Conservation (phyloP, 2,329 filamentous ascomycete genomes). For the Cytospora mali region DNA sequence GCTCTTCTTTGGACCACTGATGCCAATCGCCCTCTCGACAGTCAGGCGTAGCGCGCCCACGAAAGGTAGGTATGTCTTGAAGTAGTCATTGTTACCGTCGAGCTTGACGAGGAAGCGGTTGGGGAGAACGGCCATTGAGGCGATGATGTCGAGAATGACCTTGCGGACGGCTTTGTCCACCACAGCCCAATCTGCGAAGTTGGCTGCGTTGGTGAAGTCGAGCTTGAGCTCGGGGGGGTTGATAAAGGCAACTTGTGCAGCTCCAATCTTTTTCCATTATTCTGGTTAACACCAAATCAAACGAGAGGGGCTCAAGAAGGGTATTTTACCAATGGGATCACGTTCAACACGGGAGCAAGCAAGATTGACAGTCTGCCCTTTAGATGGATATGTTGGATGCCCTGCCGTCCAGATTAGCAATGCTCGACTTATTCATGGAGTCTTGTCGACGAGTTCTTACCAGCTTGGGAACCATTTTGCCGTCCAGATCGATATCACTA, state of each 20-base stretch:
- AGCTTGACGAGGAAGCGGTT: slow-evolving; percentile 54
- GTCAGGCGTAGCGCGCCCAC: slow-evolving; percentile 48
- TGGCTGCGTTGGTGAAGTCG: slow-evolving; percentile 50
- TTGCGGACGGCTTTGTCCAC: slow-evolving; percentile 48
- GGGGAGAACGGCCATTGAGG: slow-evolving; percentile 49
- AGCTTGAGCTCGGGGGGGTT: slow-evolving; percentile 49
- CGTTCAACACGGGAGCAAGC: slow-evolving; percentile 47
- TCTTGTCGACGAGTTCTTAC: slow-evolving; percentile 16
- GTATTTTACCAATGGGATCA: slow-evolving; percentile 49
- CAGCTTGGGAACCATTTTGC: slow-evolving; percentile 44
- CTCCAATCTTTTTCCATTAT: slow-evolving; percentile 44
- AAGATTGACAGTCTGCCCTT: slow-evolving; percentile 47
- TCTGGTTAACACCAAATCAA: slow-evolving; percentile 10
- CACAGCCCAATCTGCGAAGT: slow-evolving; percentile 46
- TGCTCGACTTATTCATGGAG: slow-evolving; percentile 36
- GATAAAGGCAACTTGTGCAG: slow-evolving; percentile 51
- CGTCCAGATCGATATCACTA: slow-evolving; percentile 51
- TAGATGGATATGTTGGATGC: slow-evolving; percentile 48
- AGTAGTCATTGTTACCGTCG: slow-evolving; percentile 49
- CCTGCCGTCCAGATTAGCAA: slow-evolving; percentile 36
- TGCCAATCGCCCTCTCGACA: slow-evolving; percentile 43
- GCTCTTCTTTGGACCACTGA: slow-evolving; percentile 43
- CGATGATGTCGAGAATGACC: slow-evolving; percentile 47
- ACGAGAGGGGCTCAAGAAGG: background rate
- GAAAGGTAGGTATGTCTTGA: slow-evolving; percentile 49